Conservation (phyloP, 768 basidiomycete species). For the Macrocybe gigantea region DNA sequence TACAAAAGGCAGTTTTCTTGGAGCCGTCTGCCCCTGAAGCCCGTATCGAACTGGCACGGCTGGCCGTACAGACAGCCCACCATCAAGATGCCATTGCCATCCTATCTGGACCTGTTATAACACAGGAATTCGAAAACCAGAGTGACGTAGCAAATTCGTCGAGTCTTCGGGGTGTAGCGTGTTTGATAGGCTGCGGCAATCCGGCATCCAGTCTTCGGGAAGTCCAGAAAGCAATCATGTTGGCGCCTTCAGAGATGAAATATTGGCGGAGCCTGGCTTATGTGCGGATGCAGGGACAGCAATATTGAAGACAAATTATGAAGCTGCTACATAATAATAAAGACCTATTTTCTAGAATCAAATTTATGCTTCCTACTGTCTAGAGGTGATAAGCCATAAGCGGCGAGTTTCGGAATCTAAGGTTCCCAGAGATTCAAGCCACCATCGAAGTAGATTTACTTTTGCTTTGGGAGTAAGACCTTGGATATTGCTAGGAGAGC, state of each 20-base stretch:
- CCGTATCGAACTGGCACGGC: constrained; percentile 47
- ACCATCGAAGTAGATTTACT: constrained; percentile 52
- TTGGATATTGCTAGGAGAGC: constrained; percentile 20
- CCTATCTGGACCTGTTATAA: constrained; percentile 20
- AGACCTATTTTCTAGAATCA: constrained; percentile 8
- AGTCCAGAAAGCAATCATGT: constrained; percentile 60
- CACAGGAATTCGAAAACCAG: too few species aligned
- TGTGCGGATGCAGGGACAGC: constrained; percentile 20
- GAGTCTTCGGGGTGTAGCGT: constrained; percentile 45
- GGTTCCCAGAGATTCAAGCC: constrained; percentile 48
- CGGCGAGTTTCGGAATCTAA: constrained; percentile 37
- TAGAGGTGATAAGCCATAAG: constrained; percentile 38
- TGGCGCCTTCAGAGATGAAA: constrained; percentile 44
- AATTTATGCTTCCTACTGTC: constrained; percentile 13
- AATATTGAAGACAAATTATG: too few species aligned
- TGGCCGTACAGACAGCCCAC: constrained; percentile 46
- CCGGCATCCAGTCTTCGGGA: constrained; percentile 21
- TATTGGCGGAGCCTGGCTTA: constrained; percentile 62
- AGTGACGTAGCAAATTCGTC: constrained; percentile 29
- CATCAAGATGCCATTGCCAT: constrained; percentile 39
- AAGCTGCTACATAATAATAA: constrained; percentile 7
- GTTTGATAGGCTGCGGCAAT: constrained; percentile 14
- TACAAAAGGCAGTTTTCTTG: constrained; percentile 50
- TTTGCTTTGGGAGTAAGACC: constrained; percentile 35
- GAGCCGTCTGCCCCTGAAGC: constrained; percentile 48